A percentile compares a stretch with the other conserved stretches of the same genome.
Evolutionary conservation across 208 protist genomes (phyloP).

Genomic region (Acanthamoeba triangularis): DNA sequence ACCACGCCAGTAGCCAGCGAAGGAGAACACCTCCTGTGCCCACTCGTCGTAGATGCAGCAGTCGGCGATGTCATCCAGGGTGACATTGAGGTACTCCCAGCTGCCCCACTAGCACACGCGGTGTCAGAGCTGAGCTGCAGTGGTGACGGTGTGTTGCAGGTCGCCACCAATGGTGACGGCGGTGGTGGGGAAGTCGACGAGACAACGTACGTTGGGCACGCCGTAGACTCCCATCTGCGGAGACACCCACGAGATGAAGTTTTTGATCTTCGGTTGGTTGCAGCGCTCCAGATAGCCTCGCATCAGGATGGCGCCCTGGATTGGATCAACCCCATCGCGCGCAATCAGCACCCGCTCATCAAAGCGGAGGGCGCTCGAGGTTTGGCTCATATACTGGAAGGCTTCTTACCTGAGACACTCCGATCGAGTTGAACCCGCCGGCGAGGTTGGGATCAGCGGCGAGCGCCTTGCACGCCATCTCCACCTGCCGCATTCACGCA

Average conservation of each 20-base stretch:
- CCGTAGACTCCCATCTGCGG: slow-evolving; percentile 77
- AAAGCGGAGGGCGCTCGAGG: not conserved
- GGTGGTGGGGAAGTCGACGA: not conserved
- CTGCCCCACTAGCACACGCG: not conserved
- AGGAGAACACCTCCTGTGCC: slow-evolving; percentile 48
- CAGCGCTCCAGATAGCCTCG: slow-evolving; percentile 77
- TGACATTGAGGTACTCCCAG: slow-evolving; percentile 35
- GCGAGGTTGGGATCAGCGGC: slow-evolving; percentile 58
- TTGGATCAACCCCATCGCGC: not conserved
- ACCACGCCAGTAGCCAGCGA: slow-evolving; percentile 76
- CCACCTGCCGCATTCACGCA: not conserved
- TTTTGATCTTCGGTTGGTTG: slow-evolving; percentile 72
- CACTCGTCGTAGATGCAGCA: slow-evolving; percentile 70
- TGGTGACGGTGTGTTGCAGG: not conserved
- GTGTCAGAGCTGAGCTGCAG: not conserved
- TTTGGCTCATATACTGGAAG: not conserved
- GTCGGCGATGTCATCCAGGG: slow-evolving; percentile 68
- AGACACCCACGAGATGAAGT: slow-evolving; percentile 76
- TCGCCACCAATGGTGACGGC: not conserved
- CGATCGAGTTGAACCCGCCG: slow-evolving; percentile 66
- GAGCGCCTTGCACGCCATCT: slow-evolving; percentile 5
- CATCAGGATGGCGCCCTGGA: slow-evolving; percentile 64
- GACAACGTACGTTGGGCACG: slow-evolving; percentile 51
- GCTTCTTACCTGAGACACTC: slow-evolving; percentile 72
- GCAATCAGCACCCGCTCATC: not conserved